Percentiles rank a stretch among this genome's conserved stretches.
Conservation (phyloP, 306 rosid genomes). For the Pachyrhizus erosus region DNA sequence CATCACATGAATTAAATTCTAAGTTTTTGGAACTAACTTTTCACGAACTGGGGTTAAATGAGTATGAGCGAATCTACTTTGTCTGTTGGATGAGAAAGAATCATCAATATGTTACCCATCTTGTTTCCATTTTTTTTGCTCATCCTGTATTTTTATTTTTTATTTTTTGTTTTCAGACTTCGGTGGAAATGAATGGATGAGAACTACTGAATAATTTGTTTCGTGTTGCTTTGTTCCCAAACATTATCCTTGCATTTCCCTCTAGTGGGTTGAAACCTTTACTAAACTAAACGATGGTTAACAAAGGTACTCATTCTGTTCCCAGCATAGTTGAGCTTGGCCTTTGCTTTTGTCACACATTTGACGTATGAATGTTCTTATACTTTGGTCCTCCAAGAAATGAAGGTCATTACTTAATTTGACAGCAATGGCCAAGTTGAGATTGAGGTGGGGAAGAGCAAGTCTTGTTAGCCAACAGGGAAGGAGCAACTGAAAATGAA, state of each 20-base stretch:
- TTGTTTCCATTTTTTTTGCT: no score
- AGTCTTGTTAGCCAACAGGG: no score
- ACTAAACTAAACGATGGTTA: neutral
- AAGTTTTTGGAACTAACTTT: no score
- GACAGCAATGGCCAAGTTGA: no score
- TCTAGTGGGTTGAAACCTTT: constrained; percentile 15
- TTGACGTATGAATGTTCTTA: neutral
- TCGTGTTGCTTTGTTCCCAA: constrained; percentile 16
- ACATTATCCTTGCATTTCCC: neutral
- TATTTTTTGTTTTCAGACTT: constrained; percentile 48
- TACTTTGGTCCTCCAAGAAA: neutral
- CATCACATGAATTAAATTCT: no score
- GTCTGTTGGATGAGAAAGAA: no score
- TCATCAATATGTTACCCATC: no score
- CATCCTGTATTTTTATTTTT: constrained; percentile 41
- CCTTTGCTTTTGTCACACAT: neutral
- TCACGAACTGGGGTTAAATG: no score
- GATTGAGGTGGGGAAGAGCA: no score
- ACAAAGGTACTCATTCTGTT: neutral
- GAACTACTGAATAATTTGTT: constrained; percentile 45
- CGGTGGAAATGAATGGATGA: constrained; percentile 51
- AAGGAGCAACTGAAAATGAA: no score
- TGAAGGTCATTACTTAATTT: neutral
- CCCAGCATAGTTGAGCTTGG: constrained; percentile 9
- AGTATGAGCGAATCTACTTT: no score